phyloP scores from a whole-genome alignment of 306 rosid genomes.

The Aeschynomene evenia region DNA sequence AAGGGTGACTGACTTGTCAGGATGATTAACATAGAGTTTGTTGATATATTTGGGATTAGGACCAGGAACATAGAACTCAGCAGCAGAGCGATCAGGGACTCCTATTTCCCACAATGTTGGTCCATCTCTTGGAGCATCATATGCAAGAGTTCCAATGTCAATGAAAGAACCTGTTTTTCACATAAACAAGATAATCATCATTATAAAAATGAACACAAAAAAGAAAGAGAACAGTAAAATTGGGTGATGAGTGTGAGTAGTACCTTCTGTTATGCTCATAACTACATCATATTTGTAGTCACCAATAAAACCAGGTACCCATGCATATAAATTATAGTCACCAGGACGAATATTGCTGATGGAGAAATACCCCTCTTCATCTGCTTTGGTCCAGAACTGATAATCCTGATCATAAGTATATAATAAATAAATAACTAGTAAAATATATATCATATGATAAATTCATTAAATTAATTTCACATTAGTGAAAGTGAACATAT shows the following conservation, averaged over 20 bases:
- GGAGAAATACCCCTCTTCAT: constrained; percentile 60
- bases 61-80: constrained; percentile 78
- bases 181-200: neutral
- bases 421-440: too few relatives aligned
- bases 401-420: constrained; percentile 61
- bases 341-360: constrained; percentile 52
- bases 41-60: constrained; percentile 75
- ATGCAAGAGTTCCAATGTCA: constrained; percentile 59
- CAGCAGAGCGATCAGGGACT: constrained; percentile 81
- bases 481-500: constrained; percentile 21
- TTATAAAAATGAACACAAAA: neutral
- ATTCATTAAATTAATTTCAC: neutral
- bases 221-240: neutral
- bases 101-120: constrained; percentile 97
- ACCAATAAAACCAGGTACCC: constrained; percentile 81
- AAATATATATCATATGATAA: constrained; percentile 27
- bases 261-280: constrained; percentile 65
- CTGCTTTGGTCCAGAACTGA: constrained; percentile 82
- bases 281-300: constrained; percentile 52
- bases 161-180: constrained; percentile 48
- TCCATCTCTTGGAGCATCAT: constrained; percentile 80
- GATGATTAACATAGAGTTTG: constrained; percentile 71
- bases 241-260: neutral
- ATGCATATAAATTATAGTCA: constrained; percentile 64
- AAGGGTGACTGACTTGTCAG: constrained; percentile 68